Conservation (phyloP, 345 rosid species). For the Populus ilicifolia region DNA sequence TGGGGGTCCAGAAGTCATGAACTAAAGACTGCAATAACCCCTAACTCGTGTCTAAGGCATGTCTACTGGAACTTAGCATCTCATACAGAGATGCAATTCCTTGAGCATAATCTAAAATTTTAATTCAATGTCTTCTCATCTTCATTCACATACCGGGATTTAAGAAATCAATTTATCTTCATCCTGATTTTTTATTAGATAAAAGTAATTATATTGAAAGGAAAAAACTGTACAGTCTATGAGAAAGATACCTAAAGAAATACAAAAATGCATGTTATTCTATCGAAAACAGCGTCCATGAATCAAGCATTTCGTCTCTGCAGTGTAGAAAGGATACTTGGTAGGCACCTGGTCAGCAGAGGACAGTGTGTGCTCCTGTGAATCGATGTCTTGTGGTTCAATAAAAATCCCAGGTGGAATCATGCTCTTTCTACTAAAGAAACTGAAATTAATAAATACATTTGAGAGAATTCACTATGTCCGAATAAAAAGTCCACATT, state of each 20-base stretch:
- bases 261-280: no score
- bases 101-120: not conserved
- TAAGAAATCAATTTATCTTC: not conserved
- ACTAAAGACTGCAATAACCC: no score
- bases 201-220: no score
- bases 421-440: not conserved
- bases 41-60: no score
- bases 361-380: not conserved
- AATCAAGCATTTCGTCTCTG: not conserved
- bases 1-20: no score
- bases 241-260: no score
- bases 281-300: not conserved
- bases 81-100: no score
- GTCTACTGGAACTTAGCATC: no score
- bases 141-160: not conserved
- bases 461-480: not conserved
- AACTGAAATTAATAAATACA: not conserved
- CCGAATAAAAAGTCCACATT: no score
- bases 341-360: not conserved
- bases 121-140: not conserved
- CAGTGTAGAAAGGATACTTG: not conserved
- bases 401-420: not conserved
- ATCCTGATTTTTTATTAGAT: not conserved
- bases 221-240: no score
- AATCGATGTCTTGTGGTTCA: not conserved